A percentile compares a stretch with the other conserved stretches of the same genome.
Evolutionary conservation across 176 grass and related monocot genomes (phyloP).

Genomic region (Carex cristatella): DNA sequence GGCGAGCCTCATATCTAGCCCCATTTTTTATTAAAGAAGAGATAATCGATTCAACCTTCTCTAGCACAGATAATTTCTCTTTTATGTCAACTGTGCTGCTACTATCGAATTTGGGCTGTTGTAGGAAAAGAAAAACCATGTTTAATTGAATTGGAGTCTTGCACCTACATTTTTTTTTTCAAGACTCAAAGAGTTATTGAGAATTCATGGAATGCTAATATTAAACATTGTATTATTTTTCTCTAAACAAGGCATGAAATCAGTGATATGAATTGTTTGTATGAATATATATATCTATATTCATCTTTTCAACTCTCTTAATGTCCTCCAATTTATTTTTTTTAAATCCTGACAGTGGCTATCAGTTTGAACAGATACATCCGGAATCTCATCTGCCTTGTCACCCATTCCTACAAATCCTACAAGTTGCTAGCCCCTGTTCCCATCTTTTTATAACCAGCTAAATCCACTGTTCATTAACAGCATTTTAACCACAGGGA

Average conservation of each 20-base stretch:
- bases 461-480: no score
- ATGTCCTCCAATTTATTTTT: background rate
- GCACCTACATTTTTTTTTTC: constrained; percentile 19
- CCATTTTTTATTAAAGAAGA: constrained; percentile 45
- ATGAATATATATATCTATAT: no score
- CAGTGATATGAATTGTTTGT: background rate
- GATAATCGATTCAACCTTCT: constrained; percentile 47
- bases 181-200: background rate
- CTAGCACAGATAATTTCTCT: constrained; percentile 42
- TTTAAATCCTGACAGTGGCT: no score
- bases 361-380: no score
- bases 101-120: constrained; percentile 23
- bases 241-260: no score
- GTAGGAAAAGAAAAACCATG: constrained; percentile 61
- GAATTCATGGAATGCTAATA: background rate
- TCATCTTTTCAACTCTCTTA: background rate
- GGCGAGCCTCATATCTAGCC: constrained; percentile 53
- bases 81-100: constrained; percentile 23
- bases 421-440: no score
- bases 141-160: background rate
- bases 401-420: no score
- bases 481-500: no score
- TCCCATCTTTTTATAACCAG: no score
- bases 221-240: background rate
- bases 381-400: no score